Evolutionary conservation across 2,329 filamentous ascomycete species (phyloP).

Genomic region (Phaeophleospora eucalypticola): DNA sequence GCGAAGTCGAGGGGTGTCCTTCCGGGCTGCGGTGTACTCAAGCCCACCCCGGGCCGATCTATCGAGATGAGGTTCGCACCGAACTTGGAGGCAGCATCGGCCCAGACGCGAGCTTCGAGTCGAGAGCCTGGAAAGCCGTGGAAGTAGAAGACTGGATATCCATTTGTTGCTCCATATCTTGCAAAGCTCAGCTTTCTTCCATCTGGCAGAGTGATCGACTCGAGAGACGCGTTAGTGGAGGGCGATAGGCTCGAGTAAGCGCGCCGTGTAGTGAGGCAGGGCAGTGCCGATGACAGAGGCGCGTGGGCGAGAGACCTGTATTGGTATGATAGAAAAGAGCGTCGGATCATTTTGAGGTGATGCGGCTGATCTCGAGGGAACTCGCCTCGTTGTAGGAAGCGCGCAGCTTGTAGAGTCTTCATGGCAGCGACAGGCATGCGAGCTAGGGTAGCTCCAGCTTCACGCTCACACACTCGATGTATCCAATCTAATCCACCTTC

Average conservation of each 20-base stretch:
- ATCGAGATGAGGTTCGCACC: slow-evolving; percentile 39
- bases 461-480: too few species aligned
- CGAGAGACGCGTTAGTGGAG: not conserved
- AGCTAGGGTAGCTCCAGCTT: too few species aligned
- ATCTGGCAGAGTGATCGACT: slow-evolving; percentile 22
- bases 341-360: too few species aligned
- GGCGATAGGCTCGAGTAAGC: not conserved
- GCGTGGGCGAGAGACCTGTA: too few species aligned
- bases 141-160: slow-evolving; percentile 39
- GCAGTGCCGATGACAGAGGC: not conserved
- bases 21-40: slow-evolving; percentile 37
- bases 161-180: slow-evolving; percentile 38
- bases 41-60: slow-evolving; percentile 44
- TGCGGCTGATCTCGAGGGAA: too few species aligned
- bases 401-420: too few species aligned
- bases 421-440: too few species aligned
- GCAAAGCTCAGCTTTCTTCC: slow-evolving; percentile 43
- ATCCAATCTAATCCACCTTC: too few species aligned
- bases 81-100: slow-evolving; percentile 33
- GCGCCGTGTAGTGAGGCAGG: not conserved
- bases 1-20: slow-evolving; percentile 42
- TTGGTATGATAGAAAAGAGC: too few species aligned
- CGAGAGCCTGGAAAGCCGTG: slow-evolving; percentile 45
- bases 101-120: slow-evolving; percentile 37
- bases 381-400: too few species aligned